Evolutionary conservation across 2,329 filamentous ascomycete genomes (phyloP).

Genomic region (Pyricularia sp.): DNA sequence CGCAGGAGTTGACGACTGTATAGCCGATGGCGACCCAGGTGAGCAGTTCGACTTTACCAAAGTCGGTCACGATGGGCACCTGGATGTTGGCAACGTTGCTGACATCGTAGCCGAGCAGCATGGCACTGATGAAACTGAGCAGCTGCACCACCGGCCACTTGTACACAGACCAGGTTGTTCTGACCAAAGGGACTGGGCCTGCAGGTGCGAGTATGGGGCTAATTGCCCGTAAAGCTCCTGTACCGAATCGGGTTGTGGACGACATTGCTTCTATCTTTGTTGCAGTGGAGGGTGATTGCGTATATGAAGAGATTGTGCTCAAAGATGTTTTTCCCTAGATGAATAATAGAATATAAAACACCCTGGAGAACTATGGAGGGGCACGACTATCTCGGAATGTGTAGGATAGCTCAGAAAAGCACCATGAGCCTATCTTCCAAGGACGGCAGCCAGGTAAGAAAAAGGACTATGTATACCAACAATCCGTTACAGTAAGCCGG

Average conservation of each 20-base stretch:
- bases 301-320: neutral
- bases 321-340: neutral
- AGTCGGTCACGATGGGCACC: conserved; percentile 44
- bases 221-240: neutral
- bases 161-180: neutral
- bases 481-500: neutral
- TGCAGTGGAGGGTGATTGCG: neutral
- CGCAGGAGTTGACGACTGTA: neutral
- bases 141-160: neutral
- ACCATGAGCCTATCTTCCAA: neutral
- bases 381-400: neutral
- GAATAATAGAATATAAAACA: neutral
- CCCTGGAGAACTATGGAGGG: neutral
- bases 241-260: neutral
- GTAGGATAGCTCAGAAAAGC: neutral
- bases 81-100: conserved; percentile 45
- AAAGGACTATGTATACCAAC: neutral
- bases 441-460: neutral
- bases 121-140: neutral
- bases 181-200: neutral
- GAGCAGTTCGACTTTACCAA: conserved; percentile 26
- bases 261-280: neutral
- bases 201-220: neutral
- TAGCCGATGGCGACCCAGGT: conserved; percentile 27
- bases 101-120: conserved; percentile 26